phyloP scores from a whole-genome alignment of 2,329 filamentous ascomycete species.

The Claviceps spartinae region DNA sequence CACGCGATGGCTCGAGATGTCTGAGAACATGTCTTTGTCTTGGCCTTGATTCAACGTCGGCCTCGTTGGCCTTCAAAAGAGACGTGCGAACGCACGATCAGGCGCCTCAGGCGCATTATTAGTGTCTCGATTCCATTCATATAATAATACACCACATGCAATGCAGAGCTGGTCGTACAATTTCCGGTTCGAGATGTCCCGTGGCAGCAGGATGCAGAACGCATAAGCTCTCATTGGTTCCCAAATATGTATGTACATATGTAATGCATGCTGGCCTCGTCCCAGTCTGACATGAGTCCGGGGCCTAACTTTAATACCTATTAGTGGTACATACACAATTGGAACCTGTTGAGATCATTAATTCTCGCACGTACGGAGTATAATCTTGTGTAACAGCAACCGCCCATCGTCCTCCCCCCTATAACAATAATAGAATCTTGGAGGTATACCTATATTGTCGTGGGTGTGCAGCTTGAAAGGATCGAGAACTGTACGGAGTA shows the following conservation, averaged over 20 bases:
- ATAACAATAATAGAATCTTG: no score
- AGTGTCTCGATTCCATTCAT: background rate
- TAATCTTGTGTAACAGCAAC: background rate
- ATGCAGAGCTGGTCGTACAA: background rate
- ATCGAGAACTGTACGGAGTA: background rate
- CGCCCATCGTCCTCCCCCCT: no score
- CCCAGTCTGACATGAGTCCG: background rate
- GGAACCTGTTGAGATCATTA: background rate
- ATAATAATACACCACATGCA: background rate
- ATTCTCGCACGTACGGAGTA: no score
- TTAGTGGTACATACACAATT: background rate
- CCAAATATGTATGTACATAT: background rate
- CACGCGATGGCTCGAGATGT: background rate
- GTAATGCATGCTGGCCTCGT: background rate
- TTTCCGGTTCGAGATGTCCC: background rate
- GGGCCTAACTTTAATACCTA: no score
- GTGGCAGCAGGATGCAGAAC: background rate
- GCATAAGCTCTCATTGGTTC: background rate
- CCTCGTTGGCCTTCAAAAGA: background rate
- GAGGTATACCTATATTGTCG: no score
- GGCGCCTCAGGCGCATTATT: background rate
- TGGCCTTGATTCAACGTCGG: background rate
- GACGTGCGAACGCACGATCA: background rate
- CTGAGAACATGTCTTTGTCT: background rate
- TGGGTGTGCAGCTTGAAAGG: background rate